Base-by-base conservation (phyloP, 305 asterid species). In the Fraxinus dipetala region DNA sequence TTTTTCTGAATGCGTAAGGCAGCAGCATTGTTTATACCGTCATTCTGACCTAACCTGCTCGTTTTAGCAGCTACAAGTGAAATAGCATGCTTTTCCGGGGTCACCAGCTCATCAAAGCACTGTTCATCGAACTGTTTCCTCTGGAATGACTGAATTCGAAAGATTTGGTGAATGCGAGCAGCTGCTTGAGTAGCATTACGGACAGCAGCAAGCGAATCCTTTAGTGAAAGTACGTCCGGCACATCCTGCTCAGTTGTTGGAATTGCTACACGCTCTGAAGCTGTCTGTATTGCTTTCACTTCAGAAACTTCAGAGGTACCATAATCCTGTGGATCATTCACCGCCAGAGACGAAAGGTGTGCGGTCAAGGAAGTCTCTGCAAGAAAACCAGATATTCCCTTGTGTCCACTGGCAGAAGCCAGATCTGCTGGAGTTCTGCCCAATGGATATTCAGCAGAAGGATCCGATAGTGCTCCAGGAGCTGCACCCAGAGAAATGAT, bases 331-430 rank as follows among this genome's bases (percentile, higher is more conserved):
- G 78, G 79, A 80, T 93, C 98, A 72, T 88, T 88, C 80, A 96
- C 90, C 51, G 79, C 75, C 75, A 96, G 92, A 72, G 91, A 80
- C 6, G 90, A 78, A 75, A 96, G 94, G 83, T 90, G 98, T 32
- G 85, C 77, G 83, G 93, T 94, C 90, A 96, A 85, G 81, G 92
- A 80, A 76, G 91, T 81, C 86, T 96, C 99, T 9, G 97, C 98
- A 83, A 96, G 94, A 85, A 89, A 96, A 79, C 99, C 99, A 81
- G 98, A 90, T 80, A 96, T 96, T 72, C 98, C 99, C 90, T 96
- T 96, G 89, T 96, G 96, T 56, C 98, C 98, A 85, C 89, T 87
- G 79, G 87, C 88, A 78, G 99, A 92, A 83, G 98, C 99, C 87
- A 96, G 91, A 81, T 96, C 98, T 40, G 97, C 96, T 31, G 99